A percentile compares a stretch with the other conserved stretches of the same genome.
Conservation (phyloP, 2,329 filamentous ascomycete species). For the Penicillium psychrosexuale region DNA sequence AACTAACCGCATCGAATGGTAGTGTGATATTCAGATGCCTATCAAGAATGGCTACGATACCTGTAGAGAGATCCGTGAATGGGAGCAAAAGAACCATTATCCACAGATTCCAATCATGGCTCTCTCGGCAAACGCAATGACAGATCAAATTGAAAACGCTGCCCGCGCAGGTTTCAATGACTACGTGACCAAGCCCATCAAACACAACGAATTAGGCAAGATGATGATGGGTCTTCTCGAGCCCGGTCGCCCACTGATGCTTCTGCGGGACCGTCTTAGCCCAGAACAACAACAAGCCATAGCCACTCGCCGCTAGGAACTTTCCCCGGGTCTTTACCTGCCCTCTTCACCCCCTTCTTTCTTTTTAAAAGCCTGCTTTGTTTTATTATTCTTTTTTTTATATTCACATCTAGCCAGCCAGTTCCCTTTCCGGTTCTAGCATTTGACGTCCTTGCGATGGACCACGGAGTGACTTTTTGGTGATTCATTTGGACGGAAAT, state of each 20-base stretch:
- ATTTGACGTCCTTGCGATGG: slow-evolving; percentile 4
- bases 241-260: slow-evolving; percentile 40
- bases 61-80: slow-evolving; percentile 46
- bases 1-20: slow-evolving; percentile 5
- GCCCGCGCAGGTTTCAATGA: slow-evolving; percentile 49
- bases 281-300: slow-evolving; percentile 18
- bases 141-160: slow-evolving; percentile 48
- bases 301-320: slow-evolving; percentile 14
- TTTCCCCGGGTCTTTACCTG: not conserved
- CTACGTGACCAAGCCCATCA: slow-evolving; percentile 51
- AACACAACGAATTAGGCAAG: slow-evolving; percentile 48
- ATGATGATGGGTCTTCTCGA: slow-evolving; percentile 51
- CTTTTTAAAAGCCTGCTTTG: slow-evolving; percentile 1
- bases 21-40: slow-evolving; percentile 53
- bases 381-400: not conserved
- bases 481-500: not conserved
- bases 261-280: slow-evolving; percentile 42
- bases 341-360: not conserved
- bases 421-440: not conserved
- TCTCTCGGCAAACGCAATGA: slow-evolving; percentile 51
- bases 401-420: not conserved
- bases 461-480: slow-evolving; percentile 8
- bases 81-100: slow-evolving; percentile 47
- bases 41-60: slow-evolving; percentile 51
- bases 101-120: slow-evolving; percentile 50